Evolutionary conservation across 768 basidiomycete species (phyloP).

Genomic region (Rhodotorula babjevae): DNA sequence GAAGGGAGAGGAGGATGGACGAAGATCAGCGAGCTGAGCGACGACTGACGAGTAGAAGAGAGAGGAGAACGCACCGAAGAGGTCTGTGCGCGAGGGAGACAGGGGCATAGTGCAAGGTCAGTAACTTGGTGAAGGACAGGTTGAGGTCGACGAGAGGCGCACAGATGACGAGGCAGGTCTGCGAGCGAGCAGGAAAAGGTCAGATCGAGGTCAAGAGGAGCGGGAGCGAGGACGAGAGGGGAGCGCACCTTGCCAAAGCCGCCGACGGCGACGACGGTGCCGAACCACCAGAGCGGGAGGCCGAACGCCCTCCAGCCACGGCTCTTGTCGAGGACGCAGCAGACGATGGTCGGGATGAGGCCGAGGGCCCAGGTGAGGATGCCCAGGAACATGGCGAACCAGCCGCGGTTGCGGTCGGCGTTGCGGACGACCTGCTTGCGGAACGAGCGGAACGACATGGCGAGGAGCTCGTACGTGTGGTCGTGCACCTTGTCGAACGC

Average conservation of each 20-base stretch:
- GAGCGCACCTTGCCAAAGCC: conserved; percentile 5
- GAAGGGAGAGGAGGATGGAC: background rate
- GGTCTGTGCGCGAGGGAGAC: background rate
- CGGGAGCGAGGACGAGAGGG: background rate
- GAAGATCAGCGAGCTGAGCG: no score
- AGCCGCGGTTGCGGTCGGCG: conserved; percentile 34
- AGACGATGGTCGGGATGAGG: conserved; percentile 31
- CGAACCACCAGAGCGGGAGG: conserved; percentile 32
- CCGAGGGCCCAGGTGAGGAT: conserved; percentile 23
- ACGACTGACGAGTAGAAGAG: no score
- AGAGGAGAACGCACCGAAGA: background rate
- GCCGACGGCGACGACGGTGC: conserved; percentile 8
- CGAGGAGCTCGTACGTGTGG: conserved; percentile 24
- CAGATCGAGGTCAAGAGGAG: background rate
- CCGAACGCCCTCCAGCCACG: conserved; percentile 30
- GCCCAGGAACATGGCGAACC: conserved; percentile 35
- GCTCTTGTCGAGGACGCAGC: conserved; percentile 22
- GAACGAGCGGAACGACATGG: conserved; percentile 31
- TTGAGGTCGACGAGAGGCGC: background rate
- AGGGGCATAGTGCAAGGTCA: background rate
- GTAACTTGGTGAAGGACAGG: no score
- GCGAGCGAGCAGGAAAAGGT: background rate
- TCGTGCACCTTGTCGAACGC: conserved; percentile 26
- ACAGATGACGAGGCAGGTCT: conserved; percentile 29
- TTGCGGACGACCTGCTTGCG: conserved; percentile 27